Evolutionary conservation across 495 filamentous ascomycete species (phyloP), one percentile per base, ranked within the genome.

Genomic region (Penicillium ochrochloron): DNA sequence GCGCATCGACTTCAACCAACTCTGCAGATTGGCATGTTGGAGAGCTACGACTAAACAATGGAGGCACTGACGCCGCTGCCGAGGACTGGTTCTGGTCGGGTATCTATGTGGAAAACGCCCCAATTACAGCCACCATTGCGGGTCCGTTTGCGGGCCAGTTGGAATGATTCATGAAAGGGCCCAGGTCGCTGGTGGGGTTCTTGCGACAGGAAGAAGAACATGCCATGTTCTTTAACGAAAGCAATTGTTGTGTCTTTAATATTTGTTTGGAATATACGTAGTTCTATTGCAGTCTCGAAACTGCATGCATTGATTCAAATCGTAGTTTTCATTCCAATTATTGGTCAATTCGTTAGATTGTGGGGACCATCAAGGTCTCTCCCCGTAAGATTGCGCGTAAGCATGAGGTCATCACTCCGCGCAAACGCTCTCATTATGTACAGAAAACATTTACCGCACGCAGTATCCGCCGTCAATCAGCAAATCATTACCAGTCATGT

Each of bases 401-500:
- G 11, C 46, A 50, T 50, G 46, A 50, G 46, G 46, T 50, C 46
- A 50, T 27, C 11, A 12, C 46, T 50, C 23, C 10, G 14, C 23
- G 5, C 0, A 1, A 50, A 27, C 9, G 10, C 25, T 27, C 25
- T 12, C 10, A 37, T 7, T 31, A 31, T 48, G 44, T 48, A 48
- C 44, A 48, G 9, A 3, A 12, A 23, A 5, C 17, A 51, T 73
- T 73, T 80, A 82, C 74, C 78, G 76, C 52, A 76, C 75, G 50
- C 66, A 71, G 69, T 81, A 84, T 21, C 80, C 82, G 27, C 92
- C 93, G 73, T 96, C 92, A 64, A 94, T 87, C 44, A 88, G 69
- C 51, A 96, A 77, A 77, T 96, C 92, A 8, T 78, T 79, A 8
- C 92, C 94, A 2, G 92, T 98, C 19, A 89, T 97, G 76, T 94